phyloP scores from a whole-genome alignment of 2,329 filamentous ascomycete genomes.

The Calonectria honghensis region DNA sequence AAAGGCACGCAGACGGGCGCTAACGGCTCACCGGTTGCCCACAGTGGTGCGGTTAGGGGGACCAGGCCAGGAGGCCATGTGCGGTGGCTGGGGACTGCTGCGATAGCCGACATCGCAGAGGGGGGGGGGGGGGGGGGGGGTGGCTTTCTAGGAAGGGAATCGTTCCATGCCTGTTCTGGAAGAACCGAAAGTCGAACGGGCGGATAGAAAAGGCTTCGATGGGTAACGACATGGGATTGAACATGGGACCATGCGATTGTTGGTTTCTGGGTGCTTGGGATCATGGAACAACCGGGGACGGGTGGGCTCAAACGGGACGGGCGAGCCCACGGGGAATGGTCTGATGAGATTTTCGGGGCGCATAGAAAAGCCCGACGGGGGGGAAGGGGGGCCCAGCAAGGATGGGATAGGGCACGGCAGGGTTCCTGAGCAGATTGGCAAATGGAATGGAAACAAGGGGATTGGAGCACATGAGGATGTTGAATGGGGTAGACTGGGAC shows the following conservation, averaged over 20 bases:
- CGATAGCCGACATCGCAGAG: conserved; percentile 41
- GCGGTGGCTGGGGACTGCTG: conserved; percentile 25
- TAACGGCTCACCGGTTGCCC: conserved; percentile 30
- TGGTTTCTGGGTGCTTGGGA: conserved; percentile 39
- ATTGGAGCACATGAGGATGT: conserved; percentile 25
- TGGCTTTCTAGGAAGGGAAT: conserved; percentile 36
- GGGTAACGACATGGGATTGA: conserved; percentile 4
- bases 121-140: conserved; percentile 26
- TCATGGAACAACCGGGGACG: conserved; percentile 28
- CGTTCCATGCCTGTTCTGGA: conserved; percentile 53
- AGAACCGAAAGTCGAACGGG: conserved; percentile 38
- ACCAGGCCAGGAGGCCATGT: conserved; percentile 32
- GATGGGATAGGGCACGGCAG: conserved; percentile 28
- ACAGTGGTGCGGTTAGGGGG: conserved; percentile 39
- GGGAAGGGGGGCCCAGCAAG: conserved; percentile 35
- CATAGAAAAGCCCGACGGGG: conserved; percentile 41
- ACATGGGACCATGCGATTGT: conserved; percentile 42
- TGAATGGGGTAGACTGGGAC: conserved; percentile 30
- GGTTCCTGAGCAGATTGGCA: conserved; percentile 34
- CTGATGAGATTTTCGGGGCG: conserved; percentile 51
- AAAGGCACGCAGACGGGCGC: conserved; percentile 23
- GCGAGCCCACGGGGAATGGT: conserved; percentile 48
- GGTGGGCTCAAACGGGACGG: conserved; percentile 30
- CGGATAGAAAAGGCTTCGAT: conserved; percentile 5
- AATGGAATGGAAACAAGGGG: conserved; percentile 28